Conservation (phyloP, 441 rosid species). For the Manihot esculenta region DNA sequence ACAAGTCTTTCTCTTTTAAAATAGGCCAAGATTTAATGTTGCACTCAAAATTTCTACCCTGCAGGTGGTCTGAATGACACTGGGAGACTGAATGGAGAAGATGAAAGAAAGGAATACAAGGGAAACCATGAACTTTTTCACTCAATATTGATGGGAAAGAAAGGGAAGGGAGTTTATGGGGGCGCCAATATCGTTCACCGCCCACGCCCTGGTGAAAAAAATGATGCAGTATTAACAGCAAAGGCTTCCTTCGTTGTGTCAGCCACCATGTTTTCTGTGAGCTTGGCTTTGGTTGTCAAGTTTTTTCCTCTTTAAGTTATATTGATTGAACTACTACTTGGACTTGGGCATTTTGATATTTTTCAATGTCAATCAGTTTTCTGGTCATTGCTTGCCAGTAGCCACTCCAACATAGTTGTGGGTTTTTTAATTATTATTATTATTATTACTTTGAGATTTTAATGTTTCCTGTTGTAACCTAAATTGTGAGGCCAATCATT, state of each 20-base stretch:
- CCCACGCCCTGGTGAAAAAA: conserved; percentile 14
- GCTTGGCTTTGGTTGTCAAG: conserved; percentile 17
- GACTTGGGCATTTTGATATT: too few species aligned
- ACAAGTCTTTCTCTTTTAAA: background rate
- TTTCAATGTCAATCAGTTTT: background rate
- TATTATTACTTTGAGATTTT: background rate
- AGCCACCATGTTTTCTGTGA: background rate
- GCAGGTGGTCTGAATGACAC: conserved; percentile 25
- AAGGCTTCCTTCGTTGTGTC: conserved; percentile 15
- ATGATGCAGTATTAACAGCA: conserved; percentile 18
- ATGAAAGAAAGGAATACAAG: background rate
- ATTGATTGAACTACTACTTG: too few species aligned
- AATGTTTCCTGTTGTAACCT: background rate
- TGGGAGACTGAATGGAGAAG: background rate
- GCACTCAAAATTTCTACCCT: background rate
- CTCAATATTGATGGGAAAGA: conserved; percentile 16
- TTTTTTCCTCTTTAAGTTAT: conserved; percentile 9
- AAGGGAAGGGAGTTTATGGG: conserved; percentile 32
- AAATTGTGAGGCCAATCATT: too few species aligned
- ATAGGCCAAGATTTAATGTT: background rate
- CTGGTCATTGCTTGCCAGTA: background rate
- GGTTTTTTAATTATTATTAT: background rate
- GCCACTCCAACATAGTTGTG: too few species aligned
- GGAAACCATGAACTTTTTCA: background rate
- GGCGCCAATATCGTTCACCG: conserved; percentile 28